These are phyloP conservation scores for Vachellia pachyceras DNA, from an alignment of 306 rosid species.

Conservation along the genomic window DNA sequence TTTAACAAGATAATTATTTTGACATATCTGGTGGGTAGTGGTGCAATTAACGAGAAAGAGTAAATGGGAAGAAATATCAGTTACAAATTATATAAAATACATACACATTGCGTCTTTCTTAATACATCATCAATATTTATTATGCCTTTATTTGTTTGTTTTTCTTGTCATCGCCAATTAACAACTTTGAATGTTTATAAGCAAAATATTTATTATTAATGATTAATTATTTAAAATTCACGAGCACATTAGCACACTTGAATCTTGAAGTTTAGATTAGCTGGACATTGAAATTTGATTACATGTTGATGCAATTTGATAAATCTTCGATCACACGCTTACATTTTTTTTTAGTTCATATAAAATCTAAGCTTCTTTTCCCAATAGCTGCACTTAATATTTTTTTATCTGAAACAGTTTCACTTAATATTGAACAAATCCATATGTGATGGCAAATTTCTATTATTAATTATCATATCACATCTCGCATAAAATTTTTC, in stretches of 20 bases:
- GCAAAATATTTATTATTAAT: not conserved
- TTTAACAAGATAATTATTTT: not conserved
- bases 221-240: not conserved
- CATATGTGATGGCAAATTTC: not conserved
- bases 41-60: not conserved
- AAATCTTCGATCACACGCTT: not conserved
- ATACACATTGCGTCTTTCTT: not conserved
- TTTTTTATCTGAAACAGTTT: too few species aligned
- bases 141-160: not conserved
- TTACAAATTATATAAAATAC: not conserved
- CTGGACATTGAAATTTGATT: not conserved
- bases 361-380: not conserved
- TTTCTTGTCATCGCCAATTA: not conserved
- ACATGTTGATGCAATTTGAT: not conserved
- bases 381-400: not conserved
- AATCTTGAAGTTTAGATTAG: not conserved
- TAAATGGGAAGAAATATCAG: conserved; percentile 5
- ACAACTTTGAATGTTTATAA: not conserved
- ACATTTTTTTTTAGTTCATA: not conserved
- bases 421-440: not conserved
- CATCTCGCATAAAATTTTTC: not conserved
- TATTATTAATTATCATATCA: not conserved
- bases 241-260: not conserved
- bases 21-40: not conserved
- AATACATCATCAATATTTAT: not conserved